A percentile compares a stretch with the other conserved stretches of the same genome.
Conservation (phyloP, 306 rosid species). For the Sicyos baderoa region DNA sequence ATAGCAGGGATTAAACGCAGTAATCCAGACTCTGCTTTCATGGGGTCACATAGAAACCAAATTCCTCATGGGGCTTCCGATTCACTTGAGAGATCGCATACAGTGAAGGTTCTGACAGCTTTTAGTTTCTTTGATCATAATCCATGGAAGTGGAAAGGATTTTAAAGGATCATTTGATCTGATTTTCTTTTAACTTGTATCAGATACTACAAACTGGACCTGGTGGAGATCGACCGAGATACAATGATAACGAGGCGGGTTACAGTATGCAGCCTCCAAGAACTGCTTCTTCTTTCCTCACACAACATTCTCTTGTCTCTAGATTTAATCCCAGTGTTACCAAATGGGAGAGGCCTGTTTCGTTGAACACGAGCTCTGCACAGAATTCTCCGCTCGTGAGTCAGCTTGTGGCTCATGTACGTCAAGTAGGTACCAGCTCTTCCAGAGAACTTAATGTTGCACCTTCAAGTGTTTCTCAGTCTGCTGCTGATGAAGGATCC, state of each 20-base stretch:
- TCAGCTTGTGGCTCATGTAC: conserved; percentile 36
- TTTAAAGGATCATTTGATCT: conserved; percentile 1
- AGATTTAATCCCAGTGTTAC: conserved; percentile 42
- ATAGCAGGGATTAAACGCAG: conserved; percentile 72
- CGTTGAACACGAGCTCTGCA: conserved; percentile 45
- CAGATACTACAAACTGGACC: conserved; percentile 58
- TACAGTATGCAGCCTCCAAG: conserved; percentile 49
- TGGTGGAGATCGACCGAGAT: conserved; percentile 63
- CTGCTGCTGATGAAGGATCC: conserved; percentile 93
- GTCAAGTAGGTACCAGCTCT: conserved; percentile 50
- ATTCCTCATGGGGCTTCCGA: conserved; percentile 54
- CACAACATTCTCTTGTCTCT: conserved; percentile 49
- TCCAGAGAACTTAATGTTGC: conserved; percentile 54
- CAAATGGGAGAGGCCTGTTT: conserved; percentile 48
- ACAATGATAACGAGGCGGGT: conserved; percentile 52
- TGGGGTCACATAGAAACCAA: conserved; percentile 67
- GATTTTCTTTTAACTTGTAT: conserved; percentile 23
- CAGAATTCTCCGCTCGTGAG: conserved; percentile 57
- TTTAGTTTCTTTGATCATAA: conserved; percentile 4
- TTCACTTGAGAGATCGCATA: conserved; percentile 57
- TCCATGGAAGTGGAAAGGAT: not conserved
- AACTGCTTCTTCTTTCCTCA: conserved; percentile 48
- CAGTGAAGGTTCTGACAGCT: conserved; percentile 55
- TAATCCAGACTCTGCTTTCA: conserved; percentile 66
- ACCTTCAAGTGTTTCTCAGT: conserved; percentile 67